Evolutionary conservation across 345 rosid species (phyloP), one percentile per base, ranked within the genome.

Genomic region (Syzygium aqueum): DNA sequence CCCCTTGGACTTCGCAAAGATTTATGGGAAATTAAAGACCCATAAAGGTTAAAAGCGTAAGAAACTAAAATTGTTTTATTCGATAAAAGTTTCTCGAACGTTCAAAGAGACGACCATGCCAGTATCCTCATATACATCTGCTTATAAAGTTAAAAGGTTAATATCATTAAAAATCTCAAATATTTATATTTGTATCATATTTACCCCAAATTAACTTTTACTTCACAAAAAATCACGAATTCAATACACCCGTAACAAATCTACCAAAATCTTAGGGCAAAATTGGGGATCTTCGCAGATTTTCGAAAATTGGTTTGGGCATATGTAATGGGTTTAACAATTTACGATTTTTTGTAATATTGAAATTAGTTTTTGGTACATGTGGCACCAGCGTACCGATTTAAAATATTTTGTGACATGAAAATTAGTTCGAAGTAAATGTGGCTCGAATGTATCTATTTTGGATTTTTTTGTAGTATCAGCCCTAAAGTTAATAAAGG

Each of bases 221-320:
- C n/a, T n/a, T 25, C 46, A 43, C 6, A 43, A 7, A 53, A 53
- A 53, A 53, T 53, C 22, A 2, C 8, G 6, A 53, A 53, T 43
- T 3, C 2, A 8, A 6, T 19, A 17, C 23, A 19, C 19, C 0
- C 2, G 2, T 54, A 3, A 7, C 11, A 2, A 7, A 53, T 7
- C 21, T 7, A 0, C 2, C 25, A 54, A 54, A 21, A 7, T n/a
- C 5, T 54, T 54, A 5, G 7, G 80, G 7, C 2, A 17, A 67
- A 17, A 67, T 19, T 9, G 8, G 43, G 0, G 4, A 33, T 19
- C 8, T 21, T 33, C 4, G 2, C 3, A 10, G 0, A 67, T n/a
- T n/a, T n/a, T n/a, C n/a, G n/a, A n/a, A n/a, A n/a, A n/a, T n/a
- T n/a, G n/a, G n/a, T n/a, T n/a, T n/a, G n/a, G n/a, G n/a, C n/a